Percentiles rank a stretch among this genome's conserved stretches.
These are phyloP conservation scores for Esteya vermicola DNA, from an alignment of 2,329 filamentous ascomycete species.

Conservation along the genomic window DNA sequence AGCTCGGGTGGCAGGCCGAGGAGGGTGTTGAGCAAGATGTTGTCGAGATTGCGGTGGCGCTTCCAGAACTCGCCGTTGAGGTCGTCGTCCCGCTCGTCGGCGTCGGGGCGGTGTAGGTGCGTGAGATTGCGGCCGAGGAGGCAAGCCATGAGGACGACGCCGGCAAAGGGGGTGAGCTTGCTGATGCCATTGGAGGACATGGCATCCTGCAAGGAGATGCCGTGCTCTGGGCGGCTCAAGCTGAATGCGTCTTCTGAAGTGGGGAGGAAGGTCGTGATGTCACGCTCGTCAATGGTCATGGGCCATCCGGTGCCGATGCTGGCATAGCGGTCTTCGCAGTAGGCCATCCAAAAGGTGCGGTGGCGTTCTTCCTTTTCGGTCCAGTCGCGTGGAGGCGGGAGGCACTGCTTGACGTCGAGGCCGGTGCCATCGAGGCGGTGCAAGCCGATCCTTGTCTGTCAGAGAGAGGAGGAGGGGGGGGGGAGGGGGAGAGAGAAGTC, in stretches of 20 bases:
- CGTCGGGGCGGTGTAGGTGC: conserved; percentile 76
- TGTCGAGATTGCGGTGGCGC: conserved; percentile 77
- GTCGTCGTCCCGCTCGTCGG: conserved; percentile 70
- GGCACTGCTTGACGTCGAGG: conserved; percentile 82
- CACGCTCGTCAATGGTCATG: conserved; percentile 81
- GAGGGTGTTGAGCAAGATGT: conserved; percentile 75
- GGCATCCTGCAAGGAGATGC: conserved; percentile 54
- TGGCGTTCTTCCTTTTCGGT: conserved; percentile 84
- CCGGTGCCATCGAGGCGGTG: conserved; percentile 73
- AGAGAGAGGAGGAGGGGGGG: neutral
- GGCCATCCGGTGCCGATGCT: conserved; percentile 97
- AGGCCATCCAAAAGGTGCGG: conserved; percentile 90
- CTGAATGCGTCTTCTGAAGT: conserved; percentile 74
- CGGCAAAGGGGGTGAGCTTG: conserved; percentile 63
- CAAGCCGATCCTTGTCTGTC: conserved; percentile 61
- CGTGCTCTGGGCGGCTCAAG: conserved; percentile 60
- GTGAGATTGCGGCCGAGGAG: conserved; percentile 83
- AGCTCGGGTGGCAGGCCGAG: conserved; percentile 69
- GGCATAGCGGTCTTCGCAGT: conserved; percentile 79
- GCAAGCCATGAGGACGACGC: conserved; percentile 72
- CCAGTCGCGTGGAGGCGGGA: conserved; percentile 80
- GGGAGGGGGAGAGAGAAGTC: conserved; percentile 12
- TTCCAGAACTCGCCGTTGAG: conserved; percentile 94
- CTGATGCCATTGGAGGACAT: conserved; percentile 58
- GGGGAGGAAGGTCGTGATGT: conserved; percentile 79